A percentile compares a stretch with the other conserved stretches of the same genome.
Evolutionary conservation across 164 flowering plant species (phyloP).

Genomic region (Umbilicus rupestris): DNA sequence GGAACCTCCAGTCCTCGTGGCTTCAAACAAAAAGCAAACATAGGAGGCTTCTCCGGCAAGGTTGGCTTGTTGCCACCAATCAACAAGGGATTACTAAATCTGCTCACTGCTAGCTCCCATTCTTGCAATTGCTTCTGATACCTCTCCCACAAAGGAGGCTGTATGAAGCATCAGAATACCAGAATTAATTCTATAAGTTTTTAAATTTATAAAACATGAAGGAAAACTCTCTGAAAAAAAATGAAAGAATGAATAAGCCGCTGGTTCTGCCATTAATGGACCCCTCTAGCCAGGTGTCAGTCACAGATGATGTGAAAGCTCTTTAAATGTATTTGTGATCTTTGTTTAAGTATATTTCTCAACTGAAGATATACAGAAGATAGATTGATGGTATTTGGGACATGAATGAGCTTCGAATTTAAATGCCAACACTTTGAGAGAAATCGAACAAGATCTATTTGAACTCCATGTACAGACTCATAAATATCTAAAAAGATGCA

Average conservation of each 20-base stretch:
- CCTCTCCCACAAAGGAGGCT: conserved; percentile 94
- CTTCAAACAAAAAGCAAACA: conserved; percentile 93
- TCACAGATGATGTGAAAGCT: too few relatives aligned
- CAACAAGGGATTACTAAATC: conserved; percentile 20
- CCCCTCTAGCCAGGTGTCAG: too few relatives aligned
- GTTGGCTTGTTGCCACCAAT: conserved; percentile 41
- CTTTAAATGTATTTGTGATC: too few relatives aligned
- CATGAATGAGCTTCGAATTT: background rate
- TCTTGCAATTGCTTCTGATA: conserved; percentile 72
- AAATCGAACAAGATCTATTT: background rate
- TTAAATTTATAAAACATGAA: background rate
- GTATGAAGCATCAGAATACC: conserved; percentile 21
- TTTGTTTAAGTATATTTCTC: background rate
- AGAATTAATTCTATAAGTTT: background rate
- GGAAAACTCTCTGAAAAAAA: background rate
- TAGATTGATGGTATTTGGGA: too few relatives aligned
- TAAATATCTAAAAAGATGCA: background rate
- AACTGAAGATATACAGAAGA: background rate
- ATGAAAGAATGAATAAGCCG: too few relatives aligned
- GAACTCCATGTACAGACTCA: background rate
- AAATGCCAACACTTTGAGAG: background rate
- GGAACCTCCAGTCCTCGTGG: conserved; percentile 93
- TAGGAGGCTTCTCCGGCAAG: conserved; percentile 54
- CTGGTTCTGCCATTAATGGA: too few relatives aligned
- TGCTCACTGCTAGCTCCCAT: conserved; percentile 52